Base-by-base conservation (phyloP, 306 rosid genomes). In the Ochetophila trinervis region DNA sequence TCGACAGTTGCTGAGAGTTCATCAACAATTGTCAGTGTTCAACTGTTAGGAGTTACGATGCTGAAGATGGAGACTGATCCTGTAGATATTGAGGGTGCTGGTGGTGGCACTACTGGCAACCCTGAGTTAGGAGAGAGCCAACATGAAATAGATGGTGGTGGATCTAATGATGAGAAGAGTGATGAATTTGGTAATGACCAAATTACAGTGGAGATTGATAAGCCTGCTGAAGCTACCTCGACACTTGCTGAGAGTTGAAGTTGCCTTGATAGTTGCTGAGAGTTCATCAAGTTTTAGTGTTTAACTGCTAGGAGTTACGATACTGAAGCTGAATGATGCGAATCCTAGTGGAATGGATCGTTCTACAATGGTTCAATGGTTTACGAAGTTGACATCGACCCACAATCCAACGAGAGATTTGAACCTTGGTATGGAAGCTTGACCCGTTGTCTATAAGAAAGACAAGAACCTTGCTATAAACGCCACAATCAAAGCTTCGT, bases 161-260 rank as follows among this genome's bases (percentile, higher is more conserved):
- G 87, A 68, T 83, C 77, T 19, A 72, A 68, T 44, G 96, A 92
- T n/a, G n/a, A n/a, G n/a, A n/a, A n/a, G n/a, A n/a, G n/a, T n/a
- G n/a, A n/a, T n/a, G n/a, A n/a, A n/a, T n/a, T n/a, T n/a, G n/a
- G n/a, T n/a, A n/a, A n/a, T n/a, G n/a, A n/a, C n/a, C n/a, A n/a
- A n/a, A n/a, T n/a, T n/a, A n/a, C n/a, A n/a, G n/a, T n/a, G n/a
- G n/a, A n/a, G n/a, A n/a, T n/a, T n/a, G n/a, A n/a, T n/a, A n/a
- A n/a, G n/a, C n/a, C n/a, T n/a, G n/a, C 76, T 18, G 92, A 80
- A 60, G 76, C 84, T 44, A 65, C 83, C 36, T 66, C 79, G 5
- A 65, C 52, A 60, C 63, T 63, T 1, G 61, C 51, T 3, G 95
- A 84, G 71, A 61, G 65, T 58, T 22, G 67, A 23, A n/a, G n/a